A percentile compares a stretch with the other conserved stretches of the same genome.
These are phyloP conservation scores for Aspergillus ochraceus DNA, from an alignment of 2,329 filamentous ascomycete species.

Conservation along the genomic window DNA sequence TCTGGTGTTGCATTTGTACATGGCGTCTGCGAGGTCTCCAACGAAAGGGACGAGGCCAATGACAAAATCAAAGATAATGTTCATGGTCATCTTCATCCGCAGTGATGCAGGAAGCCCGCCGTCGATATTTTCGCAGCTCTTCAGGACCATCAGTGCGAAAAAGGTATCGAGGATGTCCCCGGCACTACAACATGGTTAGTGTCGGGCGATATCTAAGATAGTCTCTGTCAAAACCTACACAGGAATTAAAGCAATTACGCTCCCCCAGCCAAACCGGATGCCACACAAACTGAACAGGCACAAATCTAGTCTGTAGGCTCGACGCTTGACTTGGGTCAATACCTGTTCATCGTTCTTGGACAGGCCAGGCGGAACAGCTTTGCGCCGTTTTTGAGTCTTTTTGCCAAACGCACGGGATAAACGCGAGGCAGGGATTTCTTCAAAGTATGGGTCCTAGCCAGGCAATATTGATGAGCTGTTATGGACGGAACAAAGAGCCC, in stretches of 20 bases:
- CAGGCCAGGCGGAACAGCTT: slow-evolving; percentile 78
- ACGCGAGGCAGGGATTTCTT: slow-evolving; percentile 73
- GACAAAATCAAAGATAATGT: slow-evolving; percentile 59
- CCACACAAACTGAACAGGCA: slow-evolving; percentile 78
- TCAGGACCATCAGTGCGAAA: slow-evolving; percentile 73
- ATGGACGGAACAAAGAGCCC: neutral
- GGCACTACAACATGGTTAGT: slow-evolving; percentile 49
- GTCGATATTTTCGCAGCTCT: slow-evolving; percentile 70
- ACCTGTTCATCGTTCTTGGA: slow-evolving; percentile 78
- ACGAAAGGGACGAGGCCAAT: slow-evolving; percentile 54
- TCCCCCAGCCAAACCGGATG: slow-evolving; percentile 84
- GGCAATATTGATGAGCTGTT: slow-evolving; percentile 6
- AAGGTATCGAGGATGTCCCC: slow-evolving; percentile 74
- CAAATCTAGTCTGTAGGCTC: slow-evolving; percentile 84
- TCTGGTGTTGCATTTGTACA: slow-evolving; percentile 50
- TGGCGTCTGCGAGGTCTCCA: slow-evolving; percentile 49
- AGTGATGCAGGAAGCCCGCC: slow-evolving; percentile 65
- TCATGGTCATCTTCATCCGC: slow-evolving; percentile 73
- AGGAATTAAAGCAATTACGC: slow-evolving; percentile 80
- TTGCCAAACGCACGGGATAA: slow-evolving; percentile 64
- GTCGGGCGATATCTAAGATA: neutral
- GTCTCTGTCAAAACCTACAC: slow-evolving; percentile 58
- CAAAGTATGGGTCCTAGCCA: slow-evolving; percentile 82
- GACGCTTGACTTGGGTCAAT: slow-evolving; percentile 80
- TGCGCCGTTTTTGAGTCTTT: slow-evolving; percentile 80